Conservation (phyloP, 129 eudicot species). For the Erigeron canadensis region DNA sequence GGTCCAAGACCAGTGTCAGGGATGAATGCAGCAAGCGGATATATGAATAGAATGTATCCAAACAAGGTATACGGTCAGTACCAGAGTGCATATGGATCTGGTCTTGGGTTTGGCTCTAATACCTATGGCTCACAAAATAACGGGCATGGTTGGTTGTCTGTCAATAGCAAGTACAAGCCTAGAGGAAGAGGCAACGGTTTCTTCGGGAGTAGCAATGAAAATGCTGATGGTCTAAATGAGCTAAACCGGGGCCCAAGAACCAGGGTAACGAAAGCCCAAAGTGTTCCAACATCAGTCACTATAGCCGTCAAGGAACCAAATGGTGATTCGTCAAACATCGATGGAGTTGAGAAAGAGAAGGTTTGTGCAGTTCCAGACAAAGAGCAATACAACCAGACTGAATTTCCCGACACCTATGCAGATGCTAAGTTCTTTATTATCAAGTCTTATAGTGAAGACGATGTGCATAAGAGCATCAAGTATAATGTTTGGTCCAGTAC, state of each 20-base stretch:
- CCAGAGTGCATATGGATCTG: conserved; percentile 43
- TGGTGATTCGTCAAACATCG: conserved; percentile 24
- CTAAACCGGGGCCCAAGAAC: conserved; percentile 78
- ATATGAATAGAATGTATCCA: conserved; percentile 55
- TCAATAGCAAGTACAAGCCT: conserved; percentile 58
- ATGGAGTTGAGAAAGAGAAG: conserved; percentile 38
- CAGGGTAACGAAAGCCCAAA: conserved; percentile 44
- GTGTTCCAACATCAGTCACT: conserved; percentile 31
- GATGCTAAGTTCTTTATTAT: conserved; percentile 74
- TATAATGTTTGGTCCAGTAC: conserved; percentile 87
- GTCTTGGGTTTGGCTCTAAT: conserved; percentile 58
- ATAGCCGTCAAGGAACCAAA: conserved; percentile 56
- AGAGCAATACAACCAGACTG: conserved; percentile 61
- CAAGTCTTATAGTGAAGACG: conserved; percentile 86
- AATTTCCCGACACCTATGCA: conserved; percentile 54
- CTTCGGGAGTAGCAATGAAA: conserved; percentile 50
- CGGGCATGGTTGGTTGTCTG: conserved; percentile 56
- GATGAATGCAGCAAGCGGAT: conserved; percentile 45
- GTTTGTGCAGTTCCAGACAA: conserved; percentile 36
- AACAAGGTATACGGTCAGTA: conserved; percentile 52
- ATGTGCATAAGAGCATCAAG: conserved; percentile 85
- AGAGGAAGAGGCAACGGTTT: conserved; percentile 64
- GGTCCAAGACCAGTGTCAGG: conserved; percentile 52
- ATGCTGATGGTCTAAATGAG: conserved; percentile 74
- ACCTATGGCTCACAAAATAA: conserved; percentile 39